These are phyloP conservation scores for Kwoniella dejecticola DNA, from an alignment of 768 basidiomycete species.

Conservation along the genomic window DNA sequence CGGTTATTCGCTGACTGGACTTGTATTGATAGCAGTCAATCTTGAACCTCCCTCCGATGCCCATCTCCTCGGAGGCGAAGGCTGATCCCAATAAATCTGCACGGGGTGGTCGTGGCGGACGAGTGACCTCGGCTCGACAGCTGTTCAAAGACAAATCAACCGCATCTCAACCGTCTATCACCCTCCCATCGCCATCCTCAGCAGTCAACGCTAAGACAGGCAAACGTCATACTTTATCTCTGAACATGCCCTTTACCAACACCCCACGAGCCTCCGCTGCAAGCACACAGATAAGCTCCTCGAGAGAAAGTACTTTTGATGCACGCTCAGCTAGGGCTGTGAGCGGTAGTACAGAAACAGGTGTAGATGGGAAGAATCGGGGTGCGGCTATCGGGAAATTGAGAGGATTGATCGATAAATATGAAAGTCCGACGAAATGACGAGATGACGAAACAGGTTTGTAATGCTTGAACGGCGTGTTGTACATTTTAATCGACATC, in stretches of 20 bases:
- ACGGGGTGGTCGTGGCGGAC: background rate
- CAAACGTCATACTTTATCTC: background rate
- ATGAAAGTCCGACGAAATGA: too few species aligned
- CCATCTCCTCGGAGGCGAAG: background rate
- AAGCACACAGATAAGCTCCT: too few species aligned
- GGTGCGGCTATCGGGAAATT: too few species aligned
- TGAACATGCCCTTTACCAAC: background rate
- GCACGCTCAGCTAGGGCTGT: too few species aligned
- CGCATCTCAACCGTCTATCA: background rate
- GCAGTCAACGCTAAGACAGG: background rate
- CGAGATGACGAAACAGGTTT: too few species aligned
- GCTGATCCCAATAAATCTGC: background rate
- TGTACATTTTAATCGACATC: too few species aligned
- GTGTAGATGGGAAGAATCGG: too few species aligned
- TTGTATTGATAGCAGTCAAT: background rate
- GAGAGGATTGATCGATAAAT: too few species aligned
- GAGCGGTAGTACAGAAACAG: too few species aligned
- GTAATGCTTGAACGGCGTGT: too few species aligned
- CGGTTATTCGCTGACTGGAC: background rate
- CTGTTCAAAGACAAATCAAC: background rate
- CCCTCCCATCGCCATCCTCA: background rate
- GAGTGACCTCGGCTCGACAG: conserved; percentile 5
- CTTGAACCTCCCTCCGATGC: background rate
- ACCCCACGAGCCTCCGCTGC: too few species aligned
- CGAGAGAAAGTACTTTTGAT: too few species aligned